phyloP scores from a whole-genome alignment of 2,329 filamentous ascomycete genomes.

The Xylaria sp. region DNA sequence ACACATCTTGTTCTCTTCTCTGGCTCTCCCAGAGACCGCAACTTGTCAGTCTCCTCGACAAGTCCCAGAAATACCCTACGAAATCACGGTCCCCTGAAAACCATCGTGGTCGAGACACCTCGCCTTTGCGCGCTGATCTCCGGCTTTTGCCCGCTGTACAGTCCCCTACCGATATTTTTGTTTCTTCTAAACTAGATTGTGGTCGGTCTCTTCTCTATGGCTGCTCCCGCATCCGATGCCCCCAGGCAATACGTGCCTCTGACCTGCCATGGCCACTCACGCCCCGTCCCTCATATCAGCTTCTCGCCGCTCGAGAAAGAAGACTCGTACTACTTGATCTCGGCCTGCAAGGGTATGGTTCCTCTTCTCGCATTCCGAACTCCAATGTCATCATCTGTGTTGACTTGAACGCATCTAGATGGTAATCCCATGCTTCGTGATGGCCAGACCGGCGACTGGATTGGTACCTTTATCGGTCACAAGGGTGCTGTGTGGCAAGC shows the following conservation, averaged over 20 bases:
- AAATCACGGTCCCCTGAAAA: background rate
- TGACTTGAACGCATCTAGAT: slow-evolving; percentile 59
- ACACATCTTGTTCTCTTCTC: background rate
- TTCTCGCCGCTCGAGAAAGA: slow-evolving; percentile 86
- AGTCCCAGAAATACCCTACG: no score
- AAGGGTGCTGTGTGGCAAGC: slow-evolving; percentile 99
- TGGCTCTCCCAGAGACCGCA: no score
- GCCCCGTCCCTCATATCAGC: slow-evolving; percentile 87
- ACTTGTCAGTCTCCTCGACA: background rate
- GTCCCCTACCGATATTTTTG: background rate
- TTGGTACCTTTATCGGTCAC: slow-evolving; percentile 96
- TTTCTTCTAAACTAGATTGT: background rate
- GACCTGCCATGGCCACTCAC: slow-evolving; percentile 93
- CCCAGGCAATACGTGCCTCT: slow-evolving; percentile 75
- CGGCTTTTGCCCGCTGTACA: background rate
- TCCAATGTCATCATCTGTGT: background rate
- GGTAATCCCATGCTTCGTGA: slow-evolving; percentile 98
- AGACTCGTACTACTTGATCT: slow-evolving; percentile 89
- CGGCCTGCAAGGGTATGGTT: slow-evolving; percentile 79
- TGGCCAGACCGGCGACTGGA: slow-evolving; percentile 95
- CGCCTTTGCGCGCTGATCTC: background rate
- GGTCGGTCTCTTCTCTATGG: slow-evolving; percentile 27
- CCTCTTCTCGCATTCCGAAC: background rate
- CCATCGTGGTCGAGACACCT: background rate
- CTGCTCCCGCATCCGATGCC: slow-evolving; percentile 29